These are phyloP conservation scores for Elaeis oleifera DNA, from an alignment of 202 grass and related monocot genomes.

Conservation along the genomic window DNA sequence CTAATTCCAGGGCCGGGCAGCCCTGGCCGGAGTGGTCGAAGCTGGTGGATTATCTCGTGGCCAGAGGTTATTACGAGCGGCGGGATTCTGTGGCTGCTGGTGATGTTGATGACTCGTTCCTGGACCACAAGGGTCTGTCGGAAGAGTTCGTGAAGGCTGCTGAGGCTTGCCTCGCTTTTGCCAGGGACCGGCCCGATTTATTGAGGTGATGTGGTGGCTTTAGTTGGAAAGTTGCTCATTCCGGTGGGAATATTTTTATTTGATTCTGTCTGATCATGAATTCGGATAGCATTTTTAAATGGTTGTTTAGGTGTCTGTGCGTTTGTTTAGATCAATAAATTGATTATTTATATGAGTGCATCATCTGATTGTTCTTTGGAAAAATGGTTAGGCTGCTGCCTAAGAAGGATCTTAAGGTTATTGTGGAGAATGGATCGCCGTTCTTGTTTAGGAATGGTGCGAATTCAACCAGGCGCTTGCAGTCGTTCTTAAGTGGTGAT, in stretches of 20 bases:
- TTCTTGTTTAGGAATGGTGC: conserved; percentile 67
- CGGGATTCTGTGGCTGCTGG: background rate
- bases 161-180: conserved; percentile 53
- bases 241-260: no score
- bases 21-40: conserved; percentile 51
- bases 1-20: background rate
- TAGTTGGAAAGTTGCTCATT: no score
- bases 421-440: conserved; percentile 49
- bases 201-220: conserved; percentile 46
- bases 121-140: conserved; percentile 10
- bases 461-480: conserved; percentile 44
- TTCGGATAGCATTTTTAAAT: no score
- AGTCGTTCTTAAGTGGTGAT: conserved; percentile 37
- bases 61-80: conserved; percentile 37
- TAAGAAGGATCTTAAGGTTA: conserved; percentile 56
- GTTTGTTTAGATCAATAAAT: no score
- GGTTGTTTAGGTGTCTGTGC: no score
- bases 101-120: conserved; percentile 16
- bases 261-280: no score
- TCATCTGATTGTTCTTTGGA: no score
- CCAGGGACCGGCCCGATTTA: conserved; percentile 53
- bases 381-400: conserved; percentile 38
- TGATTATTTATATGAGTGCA: no score
- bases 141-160: conserved; percentile 30
- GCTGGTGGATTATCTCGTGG: conserved; percentile 46